Base-by-base conservation (phyloP, 2,329 filamentous ascomycete species). In the Rhynchosporium secalis region DNA sequence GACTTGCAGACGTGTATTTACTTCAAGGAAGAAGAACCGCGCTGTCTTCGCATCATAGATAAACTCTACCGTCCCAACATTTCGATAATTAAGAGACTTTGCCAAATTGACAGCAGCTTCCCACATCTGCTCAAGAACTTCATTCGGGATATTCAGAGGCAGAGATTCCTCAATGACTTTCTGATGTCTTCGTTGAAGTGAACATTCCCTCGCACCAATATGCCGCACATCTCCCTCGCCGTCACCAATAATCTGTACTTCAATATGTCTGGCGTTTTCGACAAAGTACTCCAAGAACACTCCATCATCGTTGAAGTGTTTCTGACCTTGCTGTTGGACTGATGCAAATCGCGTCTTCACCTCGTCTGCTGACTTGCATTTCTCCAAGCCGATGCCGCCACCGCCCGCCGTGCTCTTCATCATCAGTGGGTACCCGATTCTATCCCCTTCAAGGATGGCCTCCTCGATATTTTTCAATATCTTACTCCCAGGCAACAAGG, bases 371-470 rank as follows among this genome's bases (percentile, higher is more conserved):
- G 46, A 45, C 13, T 36, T 36, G 15, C 59, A 61, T 40, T 61
- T 55, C n/a, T 61, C 77, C 60, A 86, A 74, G 0, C 86, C 86
- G 79, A 87, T 88, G 3, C 86, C 86, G 3, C 86, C 86, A 3
- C 86, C 85, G 3, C 83, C 83, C 7, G 78, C 83, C 0, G 82
- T 83, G 1, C 83, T 83, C 70, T 89, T 89, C 20, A 84, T 65
- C 75, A 82, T 80, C 3, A 81, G 68, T 0, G 79, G 79, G 47
- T 72, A 78, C 0, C 72, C 72, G 0, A 78, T 74, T 5, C 57
- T 56, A 2, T 71, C 65, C 0, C 73, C 68, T 56, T 74, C 72
- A 0, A 45, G 8, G 12, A 61, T 20, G 20, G 52, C 45, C 29
- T 36, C 31, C 7, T 57, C 46, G 13, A 51, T 36, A 61, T n/a